Evolutionary conservation across 73 alveolate genomes (phyloP).

Genomic region (Paramecium caudatum): DNA sequence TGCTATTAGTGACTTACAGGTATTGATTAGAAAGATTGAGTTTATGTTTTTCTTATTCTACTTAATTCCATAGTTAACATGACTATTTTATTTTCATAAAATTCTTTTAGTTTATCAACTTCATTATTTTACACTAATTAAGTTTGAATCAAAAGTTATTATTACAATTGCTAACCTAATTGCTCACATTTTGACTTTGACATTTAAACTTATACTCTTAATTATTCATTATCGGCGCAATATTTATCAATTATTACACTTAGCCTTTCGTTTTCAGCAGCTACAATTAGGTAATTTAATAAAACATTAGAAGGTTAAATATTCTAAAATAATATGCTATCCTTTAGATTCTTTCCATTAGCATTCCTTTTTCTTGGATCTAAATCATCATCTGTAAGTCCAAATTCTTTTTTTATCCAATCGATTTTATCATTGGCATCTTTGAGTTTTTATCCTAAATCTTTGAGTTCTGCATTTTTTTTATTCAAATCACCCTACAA

Average conservation of each 20-base stretch:
- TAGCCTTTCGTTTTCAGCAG: conserved; percentile 64
- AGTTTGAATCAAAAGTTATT: not conserved
- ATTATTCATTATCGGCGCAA: not conserved
- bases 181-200: not conserved
- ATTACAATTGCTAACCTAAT: not conserved
- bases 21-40: not conserved
- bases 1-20: not conserved
- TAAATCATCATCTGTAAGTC: conserved; percentile 68
- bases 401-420: conserved; percentile 54
- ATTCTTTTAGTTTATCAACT: conserved; percentile 26
- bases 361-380: conserved; percentile 44
- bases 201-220: not conserved
- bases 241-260: conserved; percentile 12
- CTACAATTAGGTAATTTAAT: not conserved
- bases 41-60: conserved; percentile 8
- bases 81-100: conserved; percentile 61
- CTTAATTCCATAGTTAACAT: conserved; percentile 28
- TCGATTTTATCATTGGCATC: conserved; percentile 61
- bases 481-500: not conserved
- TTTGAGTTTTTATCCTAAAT: not conserved
- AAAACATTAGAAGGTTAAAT: conserved; percentile 19
- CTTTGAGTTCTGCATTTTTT: conserved; percentile 42
- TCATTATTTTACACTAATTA: not conserved
- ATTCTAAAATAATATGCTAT: not conserved
- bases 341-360: not conserved